Evolutionary conservation across 2,329 filamentous ascomycete species (phyloP).

Genomic region (Dactylellina leptospora): DNA sequence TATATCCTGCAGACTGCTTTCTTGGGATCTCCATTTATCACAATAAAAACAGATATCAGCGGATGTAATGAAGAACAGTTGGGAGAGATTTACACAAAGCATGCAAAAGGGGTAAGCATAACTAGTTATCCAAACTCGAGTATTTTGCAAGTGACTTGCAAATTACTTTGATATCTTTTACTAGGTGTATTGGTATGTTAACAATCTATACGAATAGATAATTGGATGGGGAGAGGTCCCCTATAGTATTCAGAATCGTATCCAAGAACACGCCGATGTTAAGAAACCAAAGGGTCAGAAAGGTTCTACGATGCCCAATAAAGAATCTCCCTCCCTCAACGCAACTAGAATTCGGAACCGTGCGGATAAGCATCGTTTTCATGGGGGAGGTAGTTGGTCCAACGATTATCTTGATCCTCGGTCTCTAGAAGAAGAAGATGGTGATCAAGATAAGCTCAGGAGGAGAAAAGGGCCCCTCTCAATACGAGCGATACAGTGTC

Average conservation of each 20-base stretch:
- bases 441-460: neutral
- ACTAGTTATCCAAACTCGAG: no score
- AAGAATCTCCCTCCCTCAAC: neutral
- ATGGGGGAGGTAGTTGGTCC: neutral
- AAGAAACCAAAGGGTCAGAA: neutral
- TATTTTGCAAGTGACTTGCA: no score
- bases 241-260: conserved; percentile 4
- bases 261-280: conserved; percentile 4
- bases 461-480: neutral
- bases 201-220: conserved; percentile 7
- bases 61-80: conserved; percentile 1
- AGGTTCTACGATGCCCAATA: neutral
- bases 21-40: conserved; percentile 17
- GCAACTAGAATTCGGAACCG: neutral
- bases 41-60: conserved; percentile 16
- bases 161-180: no score
- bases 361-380: neutral
- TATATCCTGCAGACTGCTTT: no score
- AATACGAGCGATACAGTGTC: neutral
- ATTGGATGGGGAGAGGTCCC: conserved; percentile 42
- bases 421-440: neutral
- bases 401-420: neutral
- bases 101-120: neutral
- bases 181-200: neutral
- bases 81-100: neutral